Evolutionary conservation across 2,329 filamentous ascomycete genomes (phyloP).

Genomic region (Cucurbitaria berberidis): DNA sequence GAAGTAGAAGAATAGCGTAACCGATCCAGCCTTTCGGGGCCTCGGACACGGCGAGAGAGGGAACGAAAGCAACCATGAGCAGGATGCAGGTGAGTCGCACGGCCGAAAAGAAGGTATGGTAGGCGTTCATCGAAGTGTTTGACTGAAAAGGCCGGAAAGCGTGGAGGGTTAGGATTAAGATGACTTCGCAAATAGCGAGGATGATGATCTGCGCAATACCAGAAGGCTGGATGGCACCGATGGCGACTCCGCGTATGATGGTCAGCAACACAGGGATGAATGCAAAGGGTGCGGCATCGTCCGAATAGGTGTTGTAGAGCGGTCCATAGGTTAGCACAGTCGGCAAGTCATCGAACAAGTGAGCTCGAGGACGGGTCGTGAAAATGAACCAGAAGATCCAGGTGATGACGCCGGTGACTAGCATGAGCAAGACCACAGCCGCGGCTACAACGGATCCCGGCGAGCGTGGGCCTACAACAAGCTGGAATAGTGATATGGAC

Average conservation of each 20-base stretch:
- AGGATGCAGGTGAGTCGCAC: conserved; percentile 72
- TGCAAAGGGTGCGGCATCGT: conserved; percentile 89
- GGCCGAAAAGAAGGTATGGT: conserved; percentile 83
- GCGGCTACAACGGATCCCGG: conserved; percentile 74
- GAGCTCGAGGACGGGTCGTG: conserved; percentile 78
- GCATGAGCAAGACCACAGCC: conserved; percentile 74
- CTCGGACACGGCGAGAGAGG: conserved; percentile 78
- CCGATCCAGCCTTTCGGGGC: conserved; percentile 92
- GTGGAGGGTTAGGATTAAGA: conserved; percentile 83
- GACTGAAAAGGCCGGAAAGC: conserved; percentile 90
- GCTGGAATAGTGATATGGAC: conserved; percentile 86
- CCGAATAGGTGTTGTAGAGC: conserved; percentile 96
- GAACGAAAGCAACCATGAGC: conserved; percentile 72
- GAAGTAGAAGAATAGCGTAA: conserved; percentile 86
- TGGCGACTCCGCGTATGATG: conserved; percentile 83
- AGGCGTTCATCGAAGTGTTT: conserved; percentile 96
- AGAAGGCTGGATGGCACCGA: conserved; percentile 90
- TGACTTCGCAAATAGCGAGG: conserved; percentile 91
- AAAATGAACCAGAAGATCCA: conserved; percentile 86
- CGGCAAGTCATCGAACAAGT: conserved; percentile 90
- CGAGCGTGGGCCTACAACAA: conserved; percentile 75
- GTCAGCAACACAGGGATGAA: conserved; percentile 85
- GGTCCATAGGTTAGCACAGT: conserved; percentile 90
- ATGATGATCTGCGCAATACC: conserved; percentile 93
- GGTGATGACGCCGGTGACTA: conserved; percentile 73